These are phyloP conservation scores for Tolypocladium endophyticum DNA, from an alignment of 2,329 filamentous ascomycete genomes.

Conservation along the genomic window DNA sequence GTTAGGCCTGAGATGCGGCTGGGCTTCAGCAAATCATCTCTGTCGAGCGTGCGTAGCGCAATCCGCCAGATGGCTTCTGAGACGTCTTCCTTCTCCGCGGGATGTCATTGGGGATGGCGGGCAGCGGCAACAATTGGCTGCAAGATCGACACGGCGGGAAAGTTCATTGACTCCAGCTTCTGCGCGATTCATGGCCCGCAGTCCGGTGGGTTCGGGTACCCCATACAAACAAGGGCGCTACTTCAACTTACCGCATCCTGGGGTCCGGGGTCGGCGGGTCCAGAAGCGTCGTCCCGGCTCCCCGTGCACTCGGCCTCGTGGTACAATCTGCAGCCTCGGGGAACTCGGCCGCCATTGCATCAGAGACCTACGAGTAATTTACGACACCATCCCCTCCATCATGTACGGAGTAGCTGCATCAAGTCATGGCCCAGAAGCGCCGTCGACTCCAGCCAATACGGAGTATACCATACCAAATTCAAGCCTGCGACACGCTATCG, in stretches of 20 bases:
- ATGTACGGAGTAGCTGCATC: no score
- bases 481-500: no score
- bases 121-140: not conserved
- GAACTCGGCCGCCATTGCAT: no score
- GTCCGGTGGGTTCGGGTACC: not conserved
- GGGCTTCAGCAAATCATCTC: not conserved
- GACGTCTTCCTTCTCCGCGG: not conserved
- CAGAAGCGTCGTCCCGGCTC: no score
- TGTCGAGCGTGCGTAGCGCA: not conserved
- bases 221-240: not conserved
- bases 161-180: not conserved
- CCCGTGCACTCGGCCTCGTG: no score
- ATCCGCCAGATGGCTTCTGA: not conserved
- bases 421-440: no score
- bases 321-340: not conserved
- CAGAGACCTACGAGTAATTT: no score
- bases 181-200: not conserved
- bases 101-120: not conserved
- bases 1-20: not conserved
- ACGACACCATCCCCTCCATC: no score
- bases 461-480: no score
- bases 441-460: no score
- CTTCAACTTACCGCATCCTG: not conserved
- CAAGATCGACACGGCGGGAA: not conserved
- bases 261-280: not conserved